These are phyloP conservation scores for Salix koriyanagi DNA, from an alignment of 345 rosid genomes.

Conservation along the genomic window DNA sequence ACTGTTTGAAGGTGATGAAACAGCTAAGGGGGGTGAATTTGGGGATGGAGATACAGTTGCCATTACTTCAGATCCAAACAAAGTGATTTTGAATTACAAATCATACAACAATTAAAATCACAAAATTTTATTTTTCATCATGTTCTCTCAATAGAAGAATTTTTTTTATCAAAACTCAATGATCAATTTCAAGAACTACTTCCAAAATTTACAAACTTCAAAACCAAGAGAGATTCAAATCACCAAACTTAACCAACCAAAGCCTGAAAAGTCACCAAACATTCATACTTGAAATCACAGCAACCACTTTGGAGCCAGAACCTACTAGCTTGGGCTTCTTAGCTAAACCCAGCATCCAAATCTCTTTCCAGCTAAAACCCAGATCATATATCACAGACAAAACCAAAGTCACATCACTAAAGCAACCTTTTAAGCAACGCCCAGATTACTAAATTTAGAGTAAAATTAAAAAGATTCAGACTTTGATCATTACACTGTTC, in stretches of 20 bases:
- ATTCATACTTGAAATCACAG: background rate
- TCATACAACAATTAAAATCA: conserved; percentile 10
- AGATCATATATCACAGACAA: conserved; percentile 21
- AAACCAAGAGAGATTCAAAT: conserved; percentile 13
- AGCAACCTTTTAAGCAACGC: conserved; percentile 6
- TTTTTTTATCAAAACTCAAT: conserved; percentile 7
- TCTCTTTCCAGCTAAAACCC: conserved; percentile 14
- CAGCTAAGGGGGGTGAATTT: conserved; percentile 40
- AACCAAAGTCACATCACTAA: conserved; percentile 16
- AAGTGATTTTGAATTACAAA: background rate
- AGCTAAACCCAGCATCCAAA: conserved; percentile 7
- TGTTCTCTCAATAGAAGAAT: background rate
- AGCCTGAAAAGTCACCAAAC: conserved; percentile 17
- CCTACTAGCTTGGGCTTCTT: background rate
- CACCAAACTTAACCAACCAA: conserved; percentile 48
- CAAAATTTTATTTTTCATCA: background rate
- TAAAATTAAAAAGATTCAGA: background rate
- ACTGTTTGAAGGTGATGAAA: conserved; percentile 35
- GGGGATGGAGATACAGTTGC: conserved; percentile 58
- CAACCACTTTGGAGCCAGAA: conserved; percentile 11
- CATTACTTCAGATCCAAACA: conserved; percentile 39
- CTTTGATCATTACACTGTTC: conserved; percentile 1
- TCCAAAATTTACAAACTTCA: conserved; percentile 14
- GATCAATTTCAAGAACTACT: conserved; percentile 10
- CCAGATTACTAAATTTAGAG: conserved; percentile 5